Evolutionary conservation across 345 rosid genomes (phyloP), one percentile per base, ranked within the genome.

Genomic region (Acer negundo): DNA sequence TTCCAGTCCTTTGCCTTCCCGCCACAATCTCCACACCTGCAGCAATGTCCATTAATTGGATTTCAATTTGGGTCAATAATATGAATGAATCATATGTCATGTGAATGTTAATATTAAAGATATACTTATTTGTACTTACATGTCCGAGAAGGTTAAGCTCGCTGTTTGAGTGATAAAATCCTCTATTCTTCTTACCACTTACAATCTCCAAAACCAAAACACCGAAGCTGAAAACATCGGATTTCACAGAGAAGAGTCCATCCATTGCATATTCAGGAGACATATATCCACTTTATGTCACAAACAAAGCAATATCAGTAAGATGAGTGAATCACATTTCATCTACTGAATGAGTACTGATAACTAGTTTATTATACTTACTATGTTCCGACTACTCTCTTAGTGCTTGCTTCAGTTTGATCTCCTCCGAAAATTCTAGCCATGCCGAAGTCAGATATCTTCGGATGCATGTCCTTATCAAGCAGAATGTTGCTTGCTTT

Each of bases 371-470:
- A 8, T 20, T 3, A 74, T 19, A 78, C 95, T 86, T 89, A 93
- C 97, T 89, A 92, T 8, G 97, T 94, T 81, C 98, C 97, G 1
- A 92, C 97, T 1, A 92, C 88, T 74, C 87, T 87, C 69, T 74
- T 83, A 0, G 94, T 94, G 10, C 62, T 88, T 42, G 86, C 91
- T 63, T 92, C 91, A 1, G 82, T 86, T 81, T 92, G 90, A 51
- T 94, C 97, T 44, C 90, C 73, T 15, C 93, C 93, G 56, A 92
- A 92, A 35, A 92, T 86, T 75, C 94, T 83, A 40, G 98, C 98
- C 97, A 93, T 90, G 35, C 98, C 98, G 7, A 95, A 95, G 69
- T 95, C 96, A 0, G 92, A 92, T 53, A 93, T 95, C 62, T 95
- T 92, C 0, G 94, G 97, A 47, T 72, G 84, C 94, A 94, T 79